phyloP scores from a whole-genome alignment of 495 filamentous ascomycete species.

The Penicillium mononematosum region DNA sequence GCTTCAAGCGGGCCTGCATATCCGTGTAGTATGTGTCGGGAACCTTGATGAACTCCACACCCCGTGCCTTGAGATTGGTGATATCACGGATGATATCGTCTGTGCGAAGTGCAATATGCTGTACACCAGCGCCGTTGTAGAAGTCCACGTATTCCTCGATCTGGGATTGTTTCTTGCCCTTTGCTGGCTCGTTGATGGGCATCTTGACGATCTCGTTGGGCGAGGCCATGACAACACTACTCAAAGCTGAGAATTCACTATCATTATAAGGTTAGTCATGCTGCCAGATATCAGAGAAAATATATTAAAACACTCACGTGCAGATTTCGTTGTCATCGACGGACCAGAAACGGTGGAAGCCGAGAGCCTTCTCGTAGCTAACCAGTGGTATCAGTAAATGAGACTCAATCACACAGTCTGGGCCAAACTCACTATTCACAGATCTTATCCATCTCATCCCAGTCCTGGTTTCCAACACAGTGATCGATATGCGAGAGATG shows the following conservation, averaged over 20 bases:
- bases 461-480: constrained; percentile 92
- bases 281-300: background rate
- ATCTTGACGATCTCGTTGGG: constrained; percentile 85
- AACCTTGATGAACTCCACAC: constrained; percentile 86
- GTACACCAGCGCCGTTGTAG: constrained; percentile 81
- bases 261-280: background rate
- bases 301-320: constrained; percentile 48
- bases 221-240: constrained; percentile 82
- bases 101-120: constrained; percentile 86
- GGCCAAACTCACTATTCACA: constrained; percentile 63
- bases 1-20: constrained; percentile 64
- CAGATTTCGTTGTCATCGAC: constrained; percentile 85
- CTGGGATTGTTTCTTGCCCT: constrained; percentile 79
- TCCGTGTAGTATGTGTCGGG: constrained; percentile 79
- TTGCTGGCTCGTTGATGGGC: constrained; percentile 94
- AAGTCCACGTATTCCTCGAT: constrained; percentile 93
- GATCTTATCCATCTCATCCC: constrained; percentile 79
- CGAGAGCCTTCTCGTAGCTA: constrained; percentile 81
- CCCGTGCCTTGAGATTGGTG: constrained; percentile 67
- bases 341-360: constrained; percentile 93
- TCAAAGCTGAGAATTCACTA: constrained; percentile 77
- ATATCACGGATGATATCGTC: constrained; percentile 74
- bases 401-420: background rate
- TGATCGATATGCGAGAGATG: constrained; percentile 75
- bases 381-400: constrained; percentile 20